Conservation (phyloP, 192 early-diverging fungal genomes). For the Podila horticola region DNA sequence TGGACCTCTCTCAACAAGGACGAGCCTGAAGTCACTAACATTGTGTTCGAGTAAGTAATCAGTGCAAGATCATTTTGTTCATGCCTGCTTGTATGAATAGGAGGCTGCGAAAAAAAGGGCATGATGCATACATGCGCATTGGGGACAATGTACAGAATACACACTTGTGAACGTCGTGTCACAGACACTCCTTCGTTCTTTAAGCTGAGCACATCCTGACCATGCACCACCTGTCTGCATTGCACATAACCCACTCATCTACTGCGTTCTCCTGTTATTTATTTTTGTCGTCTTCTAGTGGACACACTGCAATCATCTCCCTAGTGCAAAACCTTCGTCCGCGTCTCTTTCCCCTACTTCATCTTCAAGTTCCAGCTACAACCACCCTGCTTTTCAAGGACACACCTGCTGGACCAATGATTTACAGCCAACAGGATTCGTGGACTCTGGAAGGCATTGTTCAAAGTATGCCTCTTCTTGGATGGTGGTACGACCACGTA, state of each 20-base stretch:
- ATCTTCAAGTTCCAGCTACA: constrained; percentile 61
- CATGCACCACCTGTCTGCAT: too few species aligned
- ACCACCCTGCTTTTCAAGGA: constrained; percentile 62
- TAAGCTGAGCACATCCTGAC: too few species aligned
- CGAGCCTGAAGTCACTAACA: constrained; percentile 41
- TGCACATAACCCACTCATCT: too few species aligned
- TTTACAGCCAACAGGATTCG: constrained; percentile 65
- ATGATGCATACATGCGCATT: neutral
- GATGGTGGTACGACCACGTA: constrained; percentile 67
- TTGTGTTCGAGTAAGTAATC: constrained; percentile 51
- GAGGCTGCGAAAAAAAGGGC: neutral
- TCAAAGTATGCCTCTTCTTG: constrained; percentile 62
- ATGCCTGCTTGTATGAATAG: too few species aligned
- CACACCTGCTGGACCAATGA: constrained; percentile 56
- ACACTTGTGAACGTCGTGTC: neutral
- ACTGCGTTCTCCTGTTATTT: neutral
- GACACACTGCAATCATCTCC: constrained; percentile 61
- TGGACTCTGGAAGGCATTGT: constrained; percentile 69
- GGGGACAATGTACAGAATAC: neutral
- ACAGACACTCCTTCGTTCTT: too few species aligned
- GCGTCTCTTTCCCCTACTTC: constrained; percentile 58
- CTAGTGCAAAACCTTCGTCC: constrained; percentile 62
- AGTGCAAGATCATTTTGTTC: neutral
- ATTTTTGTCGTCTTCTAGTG: constrained; percentile 19
- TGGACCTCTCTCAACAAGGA: constrained; percentile 50